phyloP scores from a whole-genome alignment of 2,329 filamentous ascomycete genomes.

The Aureobasidium melanogenum region DNA sequence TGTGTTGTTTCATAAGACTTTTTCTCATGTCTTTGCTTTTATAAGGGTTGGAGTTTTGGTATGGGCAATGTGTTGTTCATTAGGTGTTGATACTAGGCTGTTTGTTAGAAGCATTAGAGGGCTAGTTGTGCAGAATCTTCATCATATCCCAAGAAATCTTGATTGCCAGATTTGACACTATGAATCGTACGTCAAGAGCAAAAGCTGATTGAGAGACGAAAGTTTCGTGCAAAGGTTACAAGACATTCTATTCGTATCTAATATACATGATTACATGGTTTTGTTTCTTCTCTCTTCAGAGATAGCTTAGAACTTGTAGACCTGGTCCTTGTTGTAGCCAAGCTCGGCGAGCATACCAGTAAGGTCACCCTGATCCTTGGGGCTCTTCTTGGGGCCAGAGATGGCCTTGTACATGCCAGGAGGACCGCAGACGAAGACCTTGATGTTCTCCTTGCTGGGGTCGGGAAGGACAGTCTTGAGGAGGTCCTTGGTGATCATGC shows the following conservation, averaged over 20 bases:
- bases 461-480: slow-evolving; percentile 92
- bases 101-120: background rate
- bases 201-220: background rate
- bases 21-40: background rate
- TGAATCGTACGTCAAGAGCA: background rate
- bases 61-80: background rate
- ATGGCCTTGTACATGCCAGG: slow-evolving; percentile 90
- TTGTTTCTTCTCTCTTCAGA: background rate
- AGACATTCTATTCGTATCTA: background rate
- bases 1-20: slow-evolving; percentile 19
- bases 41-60: background rate
- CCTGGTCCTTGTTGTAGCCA: slow-evolving; percentile 78
- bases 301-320: slow-evolving; percentile 75
- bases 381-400: slow-evolving; percentile 80
- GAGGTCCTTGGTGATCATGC: slow-evolving; percentile 80
- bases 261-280: background rate
- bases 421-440: slow-evolving; percentile 93
- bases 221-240: background rate
- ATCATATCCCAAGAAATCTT: no score
- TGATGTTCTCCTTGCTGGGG: slow-evolving; percentile 84
- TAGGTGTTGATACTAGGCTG: background rate
- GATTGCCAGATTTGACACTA: no score
- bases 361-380: slow-evolving; percentile 90
- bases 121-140: no score
- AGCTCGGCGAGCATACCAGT: slow-evolving; percentile 73